These are phyloP conservation scores for Ceratocystis cacaofunesta DNA, from an alignment of 2,329 filamentous ascomycete species.

Conservation along the genomic window DNA sequence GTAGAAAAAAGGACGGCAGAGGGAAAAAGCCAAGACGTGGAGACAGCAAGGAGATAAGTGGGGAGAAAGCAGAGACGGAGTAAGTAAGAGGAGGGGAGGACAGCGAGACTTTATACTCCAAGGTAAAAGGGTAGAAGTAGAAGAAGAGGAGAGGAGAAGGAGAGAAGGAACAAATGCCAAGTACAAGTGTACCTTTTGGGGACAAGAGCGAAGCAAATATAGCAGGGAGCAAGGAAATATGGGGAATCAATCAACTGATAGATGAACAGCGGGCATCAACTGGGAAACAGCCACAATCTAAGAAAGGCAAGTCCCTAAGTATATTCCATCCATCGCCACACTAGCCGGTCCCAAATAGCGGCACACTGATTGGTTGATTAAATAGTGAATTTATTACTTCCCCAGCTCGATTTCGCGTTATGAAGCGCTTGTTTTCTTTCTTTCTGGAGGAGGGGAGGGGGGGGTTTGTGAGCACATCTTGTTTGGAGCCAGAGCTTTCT, in stretches of 20 bases:
- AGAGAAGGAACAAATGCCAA: not conserved
- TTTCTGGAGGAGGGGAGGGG: not conserved
- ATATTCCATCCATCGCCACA: not conserved
- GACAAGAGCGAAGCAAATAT: conserved; percentile 4
- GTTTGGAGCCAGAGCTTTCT: not conserved
- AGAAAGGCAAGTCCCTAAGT: not conserved
- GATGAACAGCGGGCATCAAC: not conserved
- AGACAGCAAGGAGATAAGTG: not conserved
- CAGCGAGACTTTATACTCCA: conserved; percentile 1
- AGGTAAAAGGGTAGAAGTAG: not conserved
- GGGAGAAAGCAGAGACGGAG: not conserved
- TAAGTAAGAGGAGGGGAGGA: not conserved
- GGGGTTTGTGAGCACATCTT: not conserved
- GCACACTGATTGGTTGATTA: not conserved
- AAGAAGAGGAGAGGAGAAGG: not conserved
- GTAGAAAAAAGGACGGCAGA: conserved; percentile 6
- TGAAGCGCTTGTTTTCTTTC: not conserved
- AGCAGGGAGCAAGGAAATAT: conserved; percentile 3
- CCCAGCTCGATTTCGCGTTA: not conserved
- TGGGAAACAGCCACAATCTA: not conserved
- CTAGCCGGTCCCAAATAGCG: not conserved
- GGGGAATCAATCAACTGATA: not conserved
- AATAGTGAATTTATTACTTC: not conserved
- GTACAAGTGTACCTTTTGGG: not conserved
- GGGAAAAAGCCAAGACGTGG: not conserved